Evolutionary conservation across 1,284 basidiomycete genomes (phyloP), one percentile per base, ranked within the genome.

Genomic region (Sanguinoderma infundibulare): DNA sequence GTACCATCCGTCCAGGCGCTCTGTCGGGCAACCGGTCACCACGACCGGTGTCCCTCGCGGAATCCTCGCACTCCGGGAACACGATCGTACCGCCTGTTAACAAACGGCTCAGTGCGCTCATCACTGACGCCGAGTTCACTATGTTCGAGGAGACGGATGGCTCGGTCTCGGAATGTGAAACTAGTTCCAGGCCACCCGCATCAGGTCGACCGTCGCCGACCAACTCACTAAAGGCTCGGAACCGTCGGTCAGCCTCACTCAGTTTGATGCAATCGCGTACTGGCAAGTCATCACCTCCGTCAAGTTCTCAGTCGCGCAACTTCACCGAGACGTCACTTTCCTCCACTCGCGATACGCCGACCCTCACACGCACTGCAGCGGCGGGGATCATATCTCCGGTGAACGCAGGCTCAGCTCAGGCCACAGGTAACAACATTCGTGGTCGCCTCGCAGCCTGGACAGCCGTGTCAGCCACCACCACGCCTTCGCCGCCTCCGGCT

Each of bases 21-120:
- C 68, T 70, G n/a, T 64, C 78, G 22, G 80, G 79, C 36, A 78
- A 75, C 60, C 81, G 82, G 34, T 78, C 84, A 1, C 87, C 90
- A 32, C 80, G 89, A 17, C 89, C 90, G 5, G 87, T 89, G 28
- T 92, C 90, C 8, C 83, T 88, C 74, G 89, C 87, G 6, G 89
- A 90, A 60, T 90, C 88, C 0, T 76, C 90, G 57, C 87, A 89
- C 55, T 91, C 89, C 7, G 87, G 80, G 12, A 81, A 87, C 69
- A 91, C 90, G 22, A 77, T 91, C 57, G 84, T 89, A 3, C 63
- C 67, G 80, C 87, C 72, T 10, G 76, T 79, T 26, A 85, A 82
- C 72, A 87, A 84, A 72, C 82, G 90, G 24, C 74, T 87, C 50
- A 92, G 90, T 70, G 85, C 87, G 4, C 77, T 91, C 36, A 77